phyloP scores from a whole-genome alignment of 1,139 yeast genomes.

The Yamadazyma songkhlaensis region DNA sequence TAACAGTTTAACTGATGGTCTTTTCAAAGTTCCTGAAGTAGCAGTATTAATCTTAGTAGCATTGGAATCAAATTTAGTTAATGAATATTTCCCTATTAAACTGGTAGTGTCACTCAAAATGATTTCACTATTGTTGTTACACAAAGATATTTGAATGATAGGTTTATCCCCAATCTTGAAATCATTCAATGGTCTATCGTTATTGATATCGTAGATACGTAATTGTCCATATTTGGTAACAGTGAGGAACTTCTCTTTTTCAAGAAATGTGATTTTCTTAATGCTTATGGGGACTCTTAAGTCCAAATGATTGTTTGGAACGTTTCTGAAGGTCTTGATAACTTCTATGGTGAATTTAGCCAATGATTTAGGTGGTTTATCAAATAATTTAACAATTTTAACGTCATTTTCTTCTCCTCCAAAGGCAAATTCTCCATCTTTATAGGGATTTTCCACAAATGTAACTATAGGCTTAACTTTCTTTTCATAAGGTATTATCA shows the following conservation, averaged over 20 bases:
- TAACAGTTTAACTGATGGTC: constrained; percentile 36
- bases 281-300: constrained; percentile 71
- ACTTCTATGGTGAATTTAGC: constrained; percentile 40
- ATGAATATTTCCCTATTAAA: constrained; percentile 52
- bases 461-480: constrained; percentile 42
- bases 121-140: constrained; percentile 34
- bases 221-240: constrained; percentile 71
- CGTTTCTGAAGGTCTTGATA: constrained; percentile 43
- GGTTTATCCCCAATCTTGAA: constrained; percentile 50
- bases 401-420: constrained; percentile 78
- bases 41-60: constrained; percentile 42
- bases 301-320: constrained; percentile 62
- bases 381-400: constrained; percentile 45
- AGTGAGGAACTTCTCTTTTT: constrained; percentile 46
- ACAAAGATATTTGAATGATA: constrained; percentile 36
- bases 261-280: constrained; percentile 46
- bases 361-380: constrained; percentile 15
- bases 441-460: constrained; percentile 44
- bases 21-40: constrained; percentile 40
- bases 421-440: constrained; percentile 52
- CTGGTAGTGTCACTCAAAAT: constrained; percentile 57
- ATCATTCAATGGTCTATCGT: constrained; percentile 56
- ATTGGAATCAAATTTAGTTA: constrained; percentile 34
- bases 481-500: constrained; percentile 25
- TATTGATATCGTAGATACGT: constrained; percentile 58